A percentile compares a stretch with the other conserved stretches of the same genome.
These are phyloP conservation scores for Glycyrrhiza uralensis DNA, from an alignment of 306 rosid genomes.

Conservation along the genomic window DNA sequence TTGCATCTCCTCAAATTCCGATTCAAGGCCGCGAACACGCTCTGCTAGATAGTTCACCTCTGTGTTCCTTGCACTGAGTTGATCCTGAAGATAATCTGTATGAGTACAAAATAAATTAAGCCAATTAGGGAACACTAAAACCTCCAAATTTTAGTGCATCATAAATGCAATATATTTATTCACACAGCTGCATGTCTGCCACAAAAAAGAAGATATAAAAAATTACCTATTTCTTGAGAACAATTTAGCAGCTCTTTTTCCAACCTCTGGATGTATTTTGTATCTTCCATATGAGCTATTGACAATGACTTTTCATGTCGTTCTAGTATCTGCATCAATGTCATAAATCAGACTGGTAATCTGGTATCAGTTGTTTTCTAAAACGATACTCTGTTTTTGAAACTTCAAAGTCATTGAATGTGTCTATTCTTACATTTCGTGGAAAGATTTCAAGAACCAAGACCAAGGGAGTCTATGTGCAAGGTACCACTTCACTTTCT, in stretches of 20 bases:
- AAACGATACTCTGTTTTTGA: background rate
- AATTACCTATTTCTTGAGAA: constrained; percentile 81
- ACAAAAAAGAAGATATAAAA: background rate
- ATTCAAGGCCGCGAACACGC: constrained; percentile 49
- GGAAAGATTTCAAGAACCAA: background rate
- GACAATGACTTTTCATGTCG: constrained; percentile 51
- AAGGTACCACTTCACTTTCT: constrained; percentile 17
- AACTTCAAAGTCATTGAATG: background rate
- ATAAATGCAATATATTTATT: background rate
- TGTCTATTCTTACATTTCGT: background rate
- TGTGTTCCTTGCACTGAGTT: constrained; percentile 54
- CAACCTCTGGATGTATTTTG: constrained; percentile 54
- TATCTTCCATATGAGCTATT: constrained; percentile 53
- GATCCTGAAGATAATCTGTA: constrained; percentile 90
- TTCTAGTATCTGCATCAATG: constrained; percentile 57
- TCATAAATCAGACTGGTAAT: constrained; percentile 23
- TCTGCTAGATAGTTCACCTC: constrained; percentile 57
- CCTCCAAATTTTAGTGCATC: background rate
- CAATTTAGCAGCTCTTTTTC: constrained; percentile 77
- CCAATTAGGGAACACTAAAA: constrained; percentile 9
- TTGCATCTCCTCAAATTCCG: constrained; percentile 51
- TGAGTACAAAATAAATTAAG: constrained; percentile 28
- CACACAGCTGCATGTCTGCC: background rate
- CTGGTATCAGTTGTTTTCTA: background rate
- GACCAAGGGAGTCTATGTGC: background rate